A percentile compares a stretch with the other conserved stretches of the same genome.
phyloP scores from a whole-genome alignment of 2,329 filamentous ascomycete species.

The Talaromyces sp. region DNA sequence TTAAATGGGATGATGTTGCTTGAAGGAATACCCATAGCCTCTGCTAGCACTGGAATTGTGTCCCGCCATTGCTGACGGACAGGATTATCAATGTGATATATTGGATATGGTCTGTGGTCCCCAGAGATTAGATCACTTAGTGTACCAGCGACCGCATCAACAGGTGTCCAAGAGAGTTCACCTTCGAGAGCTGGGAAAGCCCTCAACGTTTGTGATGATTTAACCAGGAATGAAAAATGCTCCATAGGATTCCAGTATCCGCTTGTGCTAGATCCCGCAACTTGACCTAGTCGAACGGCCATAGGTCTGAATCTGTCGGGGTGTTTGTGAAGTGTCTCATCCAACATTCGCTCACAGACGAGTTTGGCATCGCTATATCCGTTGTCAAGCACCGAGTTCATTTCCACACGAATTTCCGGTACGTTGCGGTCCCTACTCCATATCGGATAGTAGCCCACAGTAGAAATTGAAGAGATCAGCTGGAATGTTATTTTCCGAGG shows the following conservation, averaged over 20 bases:
- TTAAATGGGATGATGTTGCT: conserved; percentile 36
- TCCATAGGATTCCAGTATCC: conserved; percentile 57
- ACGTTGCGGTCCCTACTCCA: conserved; percentile 27
- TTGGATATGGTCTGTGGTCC: conserved; percentile 22
- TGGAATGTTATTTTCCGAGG: conserved; percentile 36
- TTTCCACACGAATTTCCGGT: conserved; percentile 41
- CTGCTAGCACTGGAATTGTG: conserved; percentile 34
- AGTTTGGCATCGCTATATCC: conserved; percentile 56
- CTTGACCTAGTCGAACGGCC: conserved; percentile 50
- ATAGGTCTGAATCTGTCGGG: conserved; percentile 44
- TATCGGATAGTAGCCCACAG: background rate
- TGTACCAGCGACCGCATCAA: conserved; percentile 39
- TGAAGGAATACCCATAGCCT: conserved; percentile 30
- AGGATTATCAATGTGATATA: conserved; percentile 50
- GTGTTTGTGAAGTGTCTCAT: conserved; percentile 45
- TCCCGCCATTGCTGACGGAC: conserved; percentile 40
- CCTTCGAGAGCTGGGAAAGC: conserved; percentile 44
- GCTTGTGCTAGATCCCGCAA: conserved; percentile 48
- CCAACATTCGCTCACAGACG: conserved; percentile 50
- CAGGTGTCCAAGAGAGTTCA: conserved; percentile 46
- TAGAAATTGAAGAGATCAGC: conserved; percentile 42
- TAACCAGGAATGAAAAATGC: conserved; percentile 51
- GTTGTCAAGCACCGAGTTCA: conserved; percentile 41
- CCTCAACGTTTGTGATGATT: conserved; percentile 47
- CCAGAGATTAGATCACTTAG: conserved; percentile 33